Percentiles rank a stretch among this genome's conserved stretches.
phyloP scores from a whole-genome alignment of 2,329 filamentous ascomycete genomes.

The Nothopassalora personata region DNA sequence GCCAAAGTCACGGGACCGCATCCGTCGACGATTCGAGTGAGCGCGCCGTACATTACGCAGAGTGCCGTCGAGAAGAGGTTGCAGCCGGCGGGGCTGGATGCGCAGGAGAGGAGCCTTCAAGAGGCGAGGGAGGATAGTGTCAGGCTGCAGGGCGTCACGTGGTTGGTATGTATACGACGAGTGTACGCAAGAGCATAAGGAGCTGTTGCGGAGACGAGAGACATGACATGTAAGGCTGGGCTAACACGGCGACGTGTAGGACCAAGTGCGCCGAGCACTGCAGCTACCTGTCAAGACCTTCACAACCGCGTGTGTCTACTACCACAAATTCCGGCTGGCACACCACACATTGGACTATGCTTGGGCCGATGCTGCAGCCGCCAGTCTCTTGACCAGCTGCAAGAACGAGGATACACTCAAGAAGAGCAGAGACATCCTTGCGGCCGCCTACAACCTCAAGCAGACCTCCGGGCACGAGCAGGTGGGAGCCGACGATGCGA shows the following conservation, averaged over 20 bases:
- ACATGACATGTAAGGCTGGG: not conserved
- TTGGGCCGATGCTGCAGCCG: slow-evolving; percentile 77
- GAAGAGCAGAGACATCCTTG: slow-evolving; percentile 89
- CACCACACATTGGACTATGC: slow-evolving; percentile 81
- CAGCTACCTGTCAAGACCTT: slow-evolving; percentile 88
- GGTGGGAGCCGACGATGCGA: slow-evolving; percentile 72
- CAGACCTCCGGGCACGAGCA: slow-evolving; percentile 57
- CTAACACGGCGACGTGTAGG: slow-evolving; percentile 31
- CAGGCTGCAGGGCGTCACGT: slow-evolving; percentile 77
- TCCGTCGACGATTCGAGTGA: slow-evolving; percentile 59
- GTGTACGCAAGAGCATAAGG: no score
- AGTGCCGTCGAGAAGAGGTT: slow-evolving; percentile 71
- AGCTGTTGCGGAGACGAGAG: no score
- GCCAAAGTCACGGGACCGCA: slow-evolving; percentile 46
- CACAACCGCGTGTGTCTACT: slow-evolving; percentile 86
- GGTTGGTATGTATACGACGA: slow-evolving; percentile 51
- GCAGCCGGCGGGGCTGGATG: slow-evolving; percentile 52
- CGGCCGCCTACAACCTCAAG: slow-evolving; percentile 83
- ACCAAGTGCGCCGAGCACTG: slow-evolving; percentile 71
- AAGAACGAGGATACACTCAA: slow-evolving; percentile 98
- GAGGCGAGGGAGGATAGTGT: slow-evolving; percentile 69
- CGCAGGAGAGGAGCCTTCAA: slow-evolving; percentile 51
- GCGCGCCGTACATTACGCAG: slow-evolving; percentile 75
- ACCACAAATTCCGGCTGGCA: slow-evolving; percentile 84
- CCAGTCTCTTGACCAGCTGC: slow-evolving; percentile 85